Evolutionary conservation across 352 stramenopile genomes (phyloP).

Genomic region (Globisporangium ultimum): DNA sequence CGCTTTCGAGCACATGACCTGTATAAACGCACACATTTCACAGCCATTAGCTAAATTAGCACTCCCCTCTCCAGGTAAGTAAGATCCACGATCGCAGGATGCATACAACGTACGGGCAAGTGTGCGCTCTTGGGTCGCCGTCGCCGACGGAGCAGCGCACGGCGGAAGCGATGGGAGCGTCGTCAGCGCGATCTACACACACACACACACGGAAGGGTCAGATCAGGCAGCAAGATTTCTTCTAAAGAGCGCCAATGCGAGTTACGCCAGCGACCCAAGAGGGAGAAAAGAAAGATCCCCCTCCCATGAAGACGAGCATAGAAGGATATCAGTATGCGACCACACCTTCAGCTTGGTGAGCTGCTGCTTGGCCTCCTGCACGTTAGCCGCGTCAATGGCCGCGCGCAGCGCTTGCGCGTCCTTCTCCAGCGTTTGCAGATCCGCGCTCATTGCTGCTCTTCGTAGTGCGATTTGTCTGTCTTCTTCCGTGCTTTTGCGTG

Average conservation of each 20-base stretch:
- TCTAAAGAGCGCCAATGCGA: not conserved
- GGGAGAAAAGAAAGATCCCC: not conserved
- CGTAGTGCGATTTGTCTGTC: constrained; percentile 9
- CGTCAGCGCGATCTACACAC: constrained; percentile 75
- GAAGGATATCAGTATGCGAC: not conserved
- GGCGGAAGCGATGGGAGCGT: constrained; percentile 82
- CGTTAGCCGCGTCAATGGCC: constrained; percentile 42
- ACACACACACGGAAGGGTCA: too few relatives aligned
- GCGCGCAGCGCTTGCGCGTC: constrained; percentile 63
- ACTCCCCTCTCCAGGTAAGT: not conserved
- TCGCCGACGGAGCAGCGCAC: constrained; percentile 43
- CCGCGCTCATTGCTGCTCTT: constrained; percentile 19
- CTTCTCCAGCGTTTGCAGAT: constrained; percentile 52
- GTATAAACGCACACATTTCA: not conserved
- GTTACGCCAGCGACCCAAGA: not conserved
- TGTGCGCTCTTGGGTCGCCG: constrained; percentile 58
- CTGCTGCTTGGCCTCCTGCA: constrained; percentile 38
- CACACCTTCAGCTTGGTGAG: constrained; percentile 67
- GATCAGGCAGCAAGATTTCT: too few relatives aligned
- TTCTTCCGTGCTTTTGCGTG: constrained; percentile 5
- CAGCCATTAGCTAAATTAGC: not conserved
- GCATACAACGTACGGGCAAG: constrained; percentile 57
- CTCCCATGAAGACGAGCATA: not conserved
- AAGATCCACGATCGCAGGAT: not conserved
- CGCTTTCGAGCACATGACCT: constrained; percentile 88